Evolutionary conservation across 768 basidiomycete genomes (phyloP), one percentile per base, ranked within the genome.

Genomic region (Tricholoma terreum): DNA sequence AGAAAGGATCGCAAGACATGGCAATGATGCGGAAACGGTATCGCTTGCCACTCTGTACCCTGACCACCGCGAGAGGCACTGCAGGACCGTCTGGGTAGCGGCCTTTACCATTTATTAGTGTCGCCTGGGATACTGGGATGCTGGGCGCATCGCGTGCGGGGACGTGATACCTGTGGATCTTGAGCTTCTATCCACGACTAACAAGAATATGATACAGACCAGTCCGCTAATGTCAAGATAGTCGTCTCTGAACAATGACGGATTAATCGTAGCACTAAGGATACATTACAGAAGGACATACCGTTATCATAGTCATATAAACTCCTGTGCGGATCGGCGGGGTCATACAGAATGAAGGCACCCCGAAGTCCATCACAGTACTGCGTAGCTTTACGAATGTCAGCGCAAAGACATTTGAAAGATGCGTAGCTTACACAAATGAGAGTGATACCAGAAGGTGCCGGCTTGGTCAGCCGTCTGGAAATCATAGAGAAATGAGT

Each of bases 311-410:
- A 35, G 24, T 64, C 59, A 33, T 75, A 77, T 48, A 69, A 60
- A 40, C 51, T 24, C n/a, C 42, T 48, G 30, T 68, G 63, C 34
- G 74, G 74, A 55, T 76, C 75, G 4, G 63, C 8, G 6, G 69
- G 71, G 43, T 79, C 76, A 52, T 76, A 73, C 2, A 79, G 56
- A 15, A 75, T 62, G 4, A 76, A 40, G 1, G 68, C 64, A 2
- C 76, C 75, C 38, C 76, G 65, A 19, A 75, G 61, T 0, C 77
- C 77, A 63, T 77, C 77, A 52, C 76, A 83, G 54, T 81, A 82
- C 60, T 83, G 81, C 3, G 73, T 73, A 10, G 69, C 69, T 63
- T 54, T 22, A 61, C 64, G 12, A 49, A 11, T 22, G 21, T 34
- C 4, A 42, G 53, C 57, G 24, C 6, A 66, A 22, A 64, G 65